Evolutionary conservation across 441 rosid genomes (phyloP).

Genomic region (Corymbia citriodora): DNA sequence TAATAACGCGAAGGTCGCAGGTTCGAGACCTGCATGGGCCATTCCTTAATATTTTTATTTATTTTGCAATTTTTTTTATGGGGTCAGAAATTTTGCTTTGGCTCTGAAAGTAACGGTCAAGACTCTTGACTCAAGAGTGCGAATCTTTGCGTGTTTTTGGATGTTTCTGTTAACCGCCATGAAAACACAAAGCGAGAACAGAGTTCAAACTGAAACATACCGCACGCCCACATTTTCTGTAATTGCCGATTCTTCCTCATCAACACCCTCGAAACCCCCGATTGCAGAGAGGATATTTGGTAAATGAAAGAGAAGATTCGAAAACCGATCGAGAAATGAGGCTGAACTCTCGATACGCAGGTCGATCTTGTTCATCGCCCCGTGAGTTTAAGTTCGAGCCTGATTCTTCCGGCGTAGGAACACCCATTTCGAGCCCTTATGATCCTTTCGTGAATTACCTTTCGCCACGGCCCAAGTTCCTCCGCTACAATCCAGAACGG

Average conservation of each 20-base stretch:
- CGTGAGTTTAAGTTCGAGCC: not conserved
- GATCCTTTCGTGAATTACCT: not conserved
- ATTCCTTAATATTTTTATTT: rapidly evolving
- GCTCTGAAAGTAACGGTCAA: not conserved
- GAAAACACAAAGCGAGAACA: not conserved
- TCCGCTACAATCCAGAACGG: not conserved
- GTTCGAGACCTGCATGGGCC: slow-evolving; percentile 8
- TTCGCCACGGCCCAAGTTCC: not conserved
- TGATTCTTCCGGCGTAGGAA: not conserved
- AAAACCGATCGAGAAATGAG: not conserved
- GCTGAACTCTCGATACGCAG: not conserved
- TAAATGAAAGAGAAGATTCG: not conserved
- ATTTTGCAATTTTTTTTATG: not conserved
- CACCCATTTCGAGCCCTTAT: not conserved
- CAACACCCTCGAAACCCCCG: not conserved
- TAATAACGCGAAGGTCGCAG: slow-evolving; percentile 11
- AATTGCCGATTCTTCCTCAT: not conserved
- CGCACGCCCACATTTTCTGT: not conserved
- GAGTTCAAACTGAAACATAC: not conserved
- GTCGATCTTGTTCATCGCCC: not conserved
- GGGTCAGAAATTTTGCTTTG: not conserved
- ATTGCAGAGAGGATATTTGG: not conserved
- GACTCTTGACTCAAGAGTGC: not conserved
- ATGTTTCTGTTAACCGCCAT: not conserved
- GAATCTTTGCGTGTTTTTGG: not conserved